Evolutionary conservation across 768 basidiomycete genomes (phyloP).

Genomic region (Chalciporus sphaerocephalus): DNA sequence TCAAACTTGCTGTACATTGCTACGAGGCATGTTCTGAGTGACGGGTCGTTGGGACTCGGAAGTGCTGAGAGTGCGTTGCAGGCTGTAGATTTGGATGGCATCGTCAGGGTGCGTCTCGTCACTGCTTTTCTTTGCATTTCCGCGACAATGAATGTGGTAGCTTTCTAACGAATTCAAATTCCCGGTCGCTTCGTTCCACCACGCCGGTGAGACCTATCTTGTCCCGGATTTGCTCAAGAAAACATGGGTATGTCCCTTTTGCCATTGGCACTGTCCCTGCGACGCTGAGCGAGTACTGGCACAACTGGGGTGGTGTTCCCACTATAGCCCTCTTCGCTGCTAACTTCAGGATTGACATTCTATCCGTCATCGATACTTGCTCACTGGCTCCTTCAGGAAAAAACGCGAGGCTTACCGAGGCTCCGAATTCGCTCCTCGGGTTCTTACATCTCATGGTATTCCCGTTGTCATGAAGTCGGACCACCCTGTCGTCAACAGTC

Average conservation of each 20-base stretch:
- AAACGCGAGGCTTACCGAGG: slow-evolving; percentile 82
- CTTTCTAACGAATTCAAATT: slow-evolving; percentile 84
- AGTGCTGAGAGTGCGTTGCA: slow-evolving; percentile 12
- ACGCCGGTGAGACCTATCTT: slow-evolving; percentile 78
- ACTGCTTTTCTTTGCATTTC: neutral
- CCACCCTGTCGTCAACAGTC: slow-evolving; percentile 56
- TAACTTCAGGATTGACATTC: slow-evolving; percentile 33
- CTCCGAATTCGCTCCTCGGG: slow-evolving; percentile 74
- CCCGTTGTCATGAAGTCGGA: slow-evolving; percentile 74
- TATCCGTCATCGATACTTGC: neutral
- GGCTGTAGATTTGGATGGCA: slow-evolving; percentile 67
- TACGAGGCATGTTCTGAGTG: slow-evolving; percentile 28
- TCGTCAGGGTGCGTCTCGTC: slow-evolving; percentile 55
- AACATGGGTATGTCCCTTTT: slow-evolving; percentile 45
- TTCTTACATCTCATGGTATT: slow-evolving; percentile 65
- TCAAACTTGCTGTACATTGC: slow-evolving; percentile 45
- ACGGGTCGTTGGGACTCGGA: no score
- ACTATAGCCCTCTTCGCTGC: slow-evolving; percentile 76
- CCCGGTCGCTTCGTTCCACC: slow-evolving; percentile 71
- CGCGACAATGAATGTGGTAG: no score
- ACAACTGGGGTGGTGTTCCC: slow-evolving; percentile 54
- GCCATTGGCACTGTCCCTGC: neutral
- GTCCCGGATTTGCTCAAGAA: slow-evolving; percentile 73
- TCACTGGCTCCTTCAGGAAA: slow-evolving; percentile 37
- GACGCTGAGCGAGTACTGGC: neutral